A percentile compares a stretch with the other conserved stretches of the same genome.
phyloP scores from a whole-genome alignment of 2,329 filamentous ascomycete species.

The Seiridium unicorne region DNA sequence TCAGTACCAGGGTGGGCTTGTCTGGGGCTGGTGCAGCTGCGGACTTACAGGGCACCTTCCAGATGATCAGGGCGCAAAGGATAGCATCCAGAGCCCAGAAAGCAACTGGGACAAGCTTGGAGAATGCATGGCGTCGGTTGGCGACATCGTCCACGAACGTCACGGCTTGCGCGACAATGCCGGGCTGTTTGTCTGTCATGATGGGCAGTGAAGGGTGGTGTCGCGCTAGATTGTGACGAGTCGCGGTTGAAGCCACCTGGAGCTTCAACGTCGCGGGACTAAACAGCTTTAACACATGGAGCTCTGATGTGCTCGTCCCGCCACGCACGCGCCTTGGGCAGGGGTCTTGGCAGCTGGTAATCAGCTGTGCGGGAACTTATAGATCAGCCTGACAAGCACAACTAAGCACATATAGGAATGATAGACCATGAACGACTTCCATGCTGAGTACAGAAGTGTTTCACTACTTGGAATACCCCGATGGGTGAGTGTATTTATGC shows the following conservation, averaged over 20 bases:
- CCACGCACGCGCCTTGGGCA: too few species aligned
- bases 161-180: slow-evolving; percentile 23
- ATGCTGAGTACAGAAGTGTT: too few species aligned
- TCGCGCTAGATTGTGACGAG: slow-evolving; percentile 10
- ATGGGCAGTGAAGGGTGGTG: not conserved
- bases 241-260: slow-evolving; percentile 4
- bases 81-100: slow-evolving; percentile 69
- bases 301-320: too few species aligned
- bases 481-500: too few species aligned
- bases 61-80: slow-evolving; percentile 73
- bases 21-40: not conserved
- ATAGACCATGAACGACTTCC: too few species aligned
- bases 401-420: too few species aligned
- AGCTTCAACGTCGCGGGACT: not conserved
- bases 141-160: slow-evolving; percentile 39
- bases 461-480: too few species aligned
- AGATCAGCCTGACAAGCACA: too few species aligned
- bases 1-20: not conserved
- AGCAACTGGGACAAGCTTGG: slow-evolving; percentile 52
- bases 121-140: slow-evolving; percentile 48
- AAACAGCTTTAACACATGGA: too few species aligned
- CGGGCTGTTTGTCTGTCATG: slow-evolving; percentile 22
- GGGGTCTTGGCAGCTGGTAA: too few species aligned
- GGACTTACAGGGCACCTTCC: slow-evolving; percentile 76
- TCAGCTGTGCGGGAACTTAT: too few species aligned